Base-by-base conservation (phyloP, 2,329 filamentous ascomycete species). In the Trichoderma guizhouense region DNA sequence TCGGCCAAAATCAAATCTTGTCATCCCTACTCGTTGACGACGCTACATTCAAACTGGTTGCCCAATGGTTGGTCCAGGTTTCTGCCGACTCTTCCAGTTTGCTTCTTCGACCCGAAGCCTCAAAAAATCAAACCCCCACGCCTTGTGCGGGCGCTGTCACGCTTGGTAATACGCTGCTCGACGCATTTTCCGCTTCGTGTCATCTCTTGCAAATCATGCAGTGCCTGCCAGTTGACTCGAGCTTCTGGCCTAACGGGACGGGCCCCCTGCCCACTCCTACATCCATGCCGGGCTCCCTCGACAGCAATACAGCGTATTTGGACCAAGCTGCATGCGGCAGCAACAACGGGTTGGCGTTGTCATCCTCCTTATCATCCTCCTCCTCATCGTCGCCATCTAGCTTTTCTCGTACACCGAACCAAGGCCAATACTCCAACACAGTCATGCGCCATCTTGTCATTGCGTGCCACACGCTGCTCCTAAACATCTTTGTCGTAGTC, bases 361-460 rank as follows among this genome's bases (percentile, higher is more conserved):
- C 34, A 36, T 36, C 24, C 12, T 57, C 53, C 21, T 24, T 28
- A 3, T 57, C 53, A 14, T 57, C 53, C 12, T 21, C 53, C 1
- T 28, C 53, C 9, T 14, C 26, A 34, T 18, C 30, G 15, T 39
- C 61, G 21, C 21, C 61, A 18, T 21, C 61, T 14, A 21, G 34
- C 32, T 39, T 21, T 30, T 39, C 60, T 14, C 26, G 60, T 15
- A 15, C 30, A 7, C n/a, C n/a, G 28, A 64, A 57, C 53, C 24
- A 57, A 28, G 12, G 24, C 5, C 61, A 64, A 39, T 51, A 39
- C 34, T 64, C 61, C 26, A 61, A 61, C 55, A 60, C 34, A 15
- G 53, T 69, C 18, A 51, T 69, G 26, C 30, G 57, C 55, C 66
- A 69, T 57, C 30, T 69, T 12, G 30, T 69, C 39, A 62, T 61